Base-by-base conservation (phyloP, 75 land plant species). In the Sequoia sempervirens region DNA sequence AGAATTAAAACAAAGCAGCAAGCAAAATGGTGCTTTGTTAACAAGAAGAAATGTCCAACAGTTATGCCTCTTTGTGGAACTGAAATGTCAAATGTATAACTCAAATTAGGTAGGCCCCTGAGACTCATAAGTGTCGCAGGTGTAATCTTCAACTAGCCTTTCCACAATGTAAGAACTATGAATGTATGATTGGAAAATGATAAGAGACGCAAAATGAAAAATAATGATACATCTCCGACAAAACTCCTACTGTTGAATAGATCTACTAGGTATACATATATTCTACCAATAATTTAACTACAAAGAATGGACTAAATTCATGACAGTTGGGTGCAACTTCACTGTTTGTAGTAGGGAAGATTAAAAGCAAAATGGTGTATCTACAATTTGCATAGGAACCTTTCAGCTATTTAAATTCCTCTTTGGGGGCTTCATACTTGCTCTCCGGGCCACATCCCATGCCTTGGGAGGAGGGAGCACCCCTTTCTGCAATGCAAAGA, bases 361-460 rank as follows among this genome's bases (percentile, higher is more conserved):
- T 52, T 15, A 45, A 75, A 37, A 78, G 50, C 4, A 78, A 45
- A 78, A 78, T 43, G 32, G 47, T 9, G 76, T 15, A 37, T 9
- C 80, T 43, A 4, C 80, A 20, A 76, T 43, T 2, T 43, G 45
- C 4, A 78, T 43, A n/a, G 79, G n/a, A 45, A 45, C 30, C 50
- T 78, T 78, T 78, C 28, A 78, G 28, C 80, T n/a, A 45, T 78
- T 41, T 12, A 20, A 45, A 4, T 12, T 78, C 46, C 50, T 45
- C 26, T 11, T 78, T 78, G 80, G 52, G 0, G 2, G 47, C 80
- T 45, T 86, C 90, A 89, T 90, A 84, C 99, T 96, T 28, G 99
- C 99, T 86, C 99, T 85, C 30, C 95, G 87, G 40, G 95, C 99
- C 53, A 98, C 95, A 84, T 98, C 99, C 96, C 97, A 98, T 78